Evolutionary conservation across 169 alveolate genomes (phyloP), one percentile per base, ranked within the genome.

Genomic region (Condylostoma magnum): DNA sequence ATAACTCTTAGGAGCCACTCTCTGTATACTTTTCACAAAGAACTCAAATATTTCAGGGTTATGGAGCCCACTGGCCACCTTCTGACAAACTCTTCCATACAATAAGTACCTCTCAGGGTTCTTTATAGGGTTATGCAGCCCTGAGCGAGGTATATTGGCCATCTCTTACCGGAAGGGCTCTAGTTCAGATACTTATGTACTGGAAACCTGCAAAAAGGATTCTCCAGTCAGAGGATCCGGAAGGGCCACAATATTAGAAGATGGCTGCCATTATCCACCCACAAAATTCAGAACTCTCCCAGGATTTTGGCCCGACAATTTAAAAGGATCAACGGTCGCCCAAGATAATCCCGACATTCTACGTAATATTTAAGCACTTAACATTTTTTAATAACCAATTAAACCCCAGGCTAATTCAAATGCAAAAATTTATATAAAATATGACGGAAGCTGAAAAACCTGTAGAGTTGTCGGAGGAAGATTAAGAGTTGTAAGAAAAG

Each of bases 71-170:
- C 77, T 82, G 4, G 92, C 95, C 12, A 82, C 78, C 69, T 60
- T 85, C 58, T 76, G 85, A 38, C 70, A 56, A 37, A 92, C 86
- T 30, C 83, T 84, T n/a, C 95, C 97, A 44, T 85, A 90, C 57
- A 83, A 36, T 44, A 79, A 65, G 68, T 86, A 91, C 79, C 96
- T 85, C 58, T 86, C 90, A 55, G 84, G 89, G 51, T 80, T 84
- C 65, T 80, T 85, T 51, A 93, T 57, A 8, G 97, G 96, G 51
- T 93, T 93, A 74, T 93, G 97, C 0, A 87, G 85, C 20, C 97
- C 97, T 41, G 84, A 54, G 53, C 77, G 83, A 22, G 95, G 90
- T 15, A 69, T 76, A 6, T 22, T 34, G 5, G 18, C 22, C 54
- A 85, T 30, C 1, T 54, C 31, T 28, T 75, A 58, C 34, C 81